Evolutionary conservation across 2,329 filamentous ascomycete genomes (phyloP).

Genomic region (Triangularia setosa): DNA sequence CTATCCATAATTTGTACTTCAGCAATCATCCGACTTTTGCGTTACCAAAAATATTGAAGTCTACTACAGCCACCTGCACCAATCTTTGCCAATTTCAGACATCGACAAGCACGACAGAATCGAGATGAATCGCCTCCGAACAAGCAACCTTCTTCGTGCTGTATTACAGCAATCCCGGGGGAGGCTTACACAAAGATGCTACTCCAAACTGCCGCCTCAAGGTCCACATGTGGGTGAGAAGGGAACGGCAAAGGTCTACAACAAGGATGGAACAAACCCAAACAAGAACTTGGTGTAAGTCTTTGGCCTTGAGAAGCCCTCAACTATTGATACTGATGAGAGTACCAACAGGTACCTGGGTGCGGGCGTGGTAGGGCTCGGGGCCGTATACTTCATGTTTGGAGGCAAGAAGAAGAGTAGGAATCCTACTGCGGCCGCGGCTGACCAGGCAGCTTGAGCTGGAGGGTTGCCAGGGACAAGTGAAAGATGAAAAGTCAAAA

Average conservation of each 20-base stretch:
- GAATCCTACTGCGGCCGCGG: not conserved
- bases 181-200: not conserved
- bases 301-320: not conserved
- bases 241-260: slow-evolving; percentile 16
- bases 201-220: not conserved
- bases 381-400: slow-evolving; percentile 2
- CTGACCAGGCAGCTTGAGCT: not conserved
- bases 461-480: not conserved
- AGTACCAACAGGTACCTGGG: not conserved
- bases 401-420: not conserved
- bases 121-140: not conserved
- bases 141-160: not conserved
- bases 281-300: slow-evolving; percentile 23
- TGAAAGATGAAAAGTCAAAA: not conserved
- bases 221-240: slow-evolving; percentile 12
- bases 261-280: slow-evolving; percentile 21
- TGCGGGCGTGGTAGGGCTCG: not conserved
- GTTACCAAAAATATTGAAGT: not conserved
- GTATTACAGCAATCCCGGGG: not conserved
- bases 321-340: not conserved
- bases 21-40: not conserved
- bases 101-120: not conserved
- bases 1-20: not conserved
- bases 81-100: not conserved
- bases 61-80: not conserved